Evolutionary conservation across 1,284 basidiomycete species (phyloP), one percentile per base, ranked within the genome.

Genomic region (Vanrija pseudolonga): DNA sequence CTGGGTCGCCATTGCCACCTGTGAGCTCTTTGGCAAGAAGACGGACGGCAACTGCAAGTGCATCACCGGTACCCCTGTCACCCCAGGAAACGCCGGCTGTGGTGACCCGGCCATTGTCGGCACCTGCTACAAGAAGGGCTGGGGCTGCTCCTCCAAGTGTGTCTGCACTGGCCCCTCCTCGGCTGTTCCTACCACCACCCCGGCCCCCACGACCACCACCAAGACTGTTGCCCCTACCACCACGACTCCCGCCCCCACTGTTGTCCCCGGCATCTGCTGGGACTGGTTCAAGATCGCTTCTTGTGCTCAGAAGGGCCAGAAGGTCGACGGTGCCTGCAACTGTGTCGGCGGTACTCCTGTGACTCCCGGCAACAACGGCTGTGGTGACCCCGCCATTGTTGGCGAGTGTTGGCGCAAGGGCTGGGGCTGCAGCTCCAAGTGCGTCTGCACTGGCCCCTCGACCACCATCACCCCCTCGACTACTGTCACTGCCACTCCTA

Each of bases 371-470:
- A 32, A 32, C 32, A 14, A 12, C 17, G 54, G 50, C 37, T 43
- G 46, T 20, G 40, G 19, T 20, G 45, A 48, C 50, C 12, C 45
- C 40, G 19, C 17, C 42, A 28, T 20, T 28, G 28, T 56, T 15
- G 40, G 39, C 23, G 38, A 38, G 9, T 57, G 55, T 45, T 57
- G 51, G 51, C 28, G 39, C 41, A 15, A 23, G 17, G 51, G 51
- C 24, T 17, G 26, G n/a, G 47, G 47, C 19, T 48, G 44, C 51
- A 45, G 52, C 51, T 41, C 46, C 28, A 46, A 53, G 51, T 51
- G 55, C 18, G 28, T 32, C 18, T 55, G 53, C 44, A 46, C 32
- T 3, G 26, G 22, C 39, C 5, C 37, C 47, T 4, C 20, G 4
- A 12, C 45, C 22, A n/a, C 47, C n/a, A n/a, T 5, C 23, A 19